Percentiles rank a stretch among this genome's conserved stretches.
phyloP scores from a whole-genome alignment of 495 filamentous ascomycete species.

The Usnea hakonensis region DNA sequence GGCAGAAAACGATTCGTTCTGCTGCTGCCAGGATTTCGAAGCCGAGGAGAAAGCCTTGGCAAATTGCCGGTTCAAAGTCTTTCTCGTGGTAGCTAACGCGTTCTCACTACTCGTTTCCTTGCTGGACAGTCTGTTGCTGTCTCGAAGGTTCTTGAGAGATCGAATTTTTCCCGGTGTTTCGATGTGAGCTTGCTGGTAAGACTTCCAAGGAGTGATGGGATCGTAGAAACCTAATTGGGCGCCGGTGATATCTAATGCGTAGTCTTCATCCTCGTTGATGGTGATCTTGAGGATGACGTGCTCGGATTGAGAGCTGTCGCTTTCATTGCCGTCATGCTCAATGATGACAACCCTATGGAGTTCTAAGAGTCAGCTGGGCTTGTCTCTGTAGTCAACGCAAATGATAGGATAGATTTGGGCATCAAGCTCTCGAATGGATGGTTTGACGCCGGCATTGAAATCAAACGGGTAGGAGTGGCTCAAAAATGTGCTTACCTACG shows the following conservation, averaged over 20 bases:
- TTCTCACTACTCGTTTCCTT: background rate
- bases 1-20: background rate
- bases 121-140: background rate
- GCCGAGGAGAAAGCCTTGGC: background rate
- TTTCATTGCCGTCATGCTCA: background rate
- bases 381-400: background rate
- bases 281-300: slow-evolving; percentile 16
- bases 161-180: background rate
- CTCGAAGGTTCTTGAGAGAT: background rate
- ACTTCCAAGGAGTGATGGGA: background rate
- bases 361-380: background rate
- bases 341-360: background rate
- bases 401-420: background rate
- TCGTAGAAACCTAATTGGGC: slow-evolving; percentile 21
- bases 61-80: background rate
- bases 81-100: background rate
- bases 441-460: background rate
- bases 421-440: background rate
- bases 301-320: background rate
- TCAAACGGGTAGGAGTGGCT: background rate
- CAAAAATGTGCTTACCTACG: background rate
- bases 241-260: slow-evolving; percentile 19
- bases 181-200: background rate
- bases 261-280: slow-evolving; percentile 14
- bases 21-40: background rate